Percentiles rank a stretch among this genome's conserved stretches.
Conservation (phyloP, 768 basidiomycete species). For the Pulveroboletus sp. region DNA sequence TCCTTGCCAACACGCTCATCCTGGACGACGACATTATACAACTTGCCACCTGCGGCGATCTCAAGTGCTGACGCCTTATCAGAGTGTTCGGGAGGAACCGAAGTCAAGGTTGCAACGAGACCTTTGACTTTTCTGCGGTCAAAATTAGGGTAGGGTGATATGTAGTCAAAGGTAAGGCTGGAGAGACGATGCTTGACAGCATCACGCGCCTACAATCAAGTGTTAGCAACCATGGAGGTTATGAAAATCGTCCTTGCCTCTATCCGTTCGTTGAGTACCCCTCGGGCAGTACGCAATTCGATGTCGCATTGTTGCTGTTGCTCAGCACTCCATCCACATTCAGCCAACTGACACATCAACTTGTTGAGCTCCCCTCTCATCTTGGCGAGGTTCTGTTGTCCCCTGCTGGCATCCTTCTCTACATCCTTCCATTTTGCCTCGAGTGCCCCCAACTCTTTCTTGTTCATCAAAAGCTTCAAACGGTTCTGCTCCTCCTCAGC, state of each 20-base stretch:
- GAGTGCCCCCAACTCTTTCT: conserved; percentile 74
- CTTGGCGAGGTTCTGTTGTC: conserved; percentile 59
- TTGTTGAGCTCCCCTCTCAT: conserved; percentile 56
- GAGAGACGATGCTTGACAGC: conserved; percentile 59
- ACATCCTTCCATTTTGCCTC: conserved; percentile 79
- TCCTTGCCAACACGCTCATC: conserved; percentile 86
- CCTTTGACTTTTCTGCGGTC: conserved; percentile 87
- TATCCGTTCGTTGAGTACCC: conserved; percentile 48
- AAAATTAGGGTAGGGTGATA: conserved; percentile 71
- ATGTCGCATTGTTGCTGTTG: conserved; percentile 58
- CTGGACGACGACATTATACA: conserved; percentile 93
- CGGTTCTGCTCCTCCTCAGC: conserved; percentile 84
- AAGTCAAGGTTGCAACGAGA: conserved; percentile 83
- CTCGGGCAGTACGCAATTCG: conserved; percentile 48
- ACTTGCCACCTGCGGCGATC: conserved; percentile 81
- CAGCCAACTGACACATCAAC: conserved; percentile 46
- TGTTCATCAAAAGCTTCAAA: conserved; percentile 66
- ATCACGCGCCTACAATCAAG: conserved; percentile 57
- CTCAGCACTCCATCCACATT: conserved; percentile 72
- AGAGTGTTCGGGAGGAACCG: conserved; percentile 63
- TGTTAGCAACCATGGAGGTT: conserved; percentile 6
- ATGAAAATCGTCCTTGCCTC: conserved; percentile 46
- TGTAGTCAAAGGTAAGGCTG: conserved; percentile 79
- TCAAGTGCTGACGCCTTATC: conserved; percentile 87
- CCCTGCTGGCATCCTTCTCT: conserved; percentile 77